Conservation (phyloP, 768 basidiomycete species). For the Mycena galericulata region DNA sequence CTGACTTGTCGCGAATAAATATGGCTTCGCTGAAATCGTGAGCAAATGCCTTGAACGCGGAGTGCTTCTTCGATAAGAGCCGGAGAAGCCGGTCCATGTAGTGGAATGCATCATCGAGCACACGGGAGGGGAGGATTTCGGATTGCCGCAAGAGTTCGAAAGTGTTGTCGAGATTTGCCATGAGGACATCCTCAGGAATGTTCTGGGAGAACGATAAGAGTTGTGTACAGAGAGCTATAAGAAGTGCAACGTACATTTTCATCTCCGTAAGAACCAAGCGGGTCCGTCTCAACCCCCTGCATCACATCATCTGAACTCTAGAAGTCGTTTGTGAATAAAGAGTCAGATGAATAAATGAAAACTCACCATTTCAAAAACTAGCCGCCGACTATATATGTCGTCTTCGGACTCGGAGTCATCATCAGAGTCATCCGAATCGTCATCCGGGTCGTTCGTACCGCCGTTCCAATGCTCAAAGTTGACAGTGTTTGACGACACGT, state of each 20-base stretch:
- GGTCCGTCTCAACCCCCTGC: no score
- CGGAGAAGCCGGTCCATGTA: constrained; percentile 8
- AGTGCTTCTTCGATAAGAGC: constrained; percentile 1
- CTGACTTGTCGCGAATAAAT: background rate
- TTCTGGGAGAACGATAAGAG: background rate
- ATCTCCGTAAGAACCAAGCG: no score
- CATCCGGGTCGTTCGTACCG: background rate
- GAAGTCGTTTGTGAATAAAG: background rate
- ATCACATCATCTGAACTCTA: background rate
- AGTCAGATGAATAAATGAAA: background rate
- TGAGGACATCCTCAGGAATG: background rate
- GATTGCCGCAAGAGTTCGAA: background rate
- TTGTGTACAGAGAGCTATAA: background rate
- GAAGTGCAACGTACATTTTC: no score
- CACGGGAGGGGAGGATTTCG: background rate
- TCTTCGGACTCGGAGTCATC: background rate
- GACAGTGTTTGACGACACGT: background rate
- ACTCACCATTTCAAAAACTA: background rate
- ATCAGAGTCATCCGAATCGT: background rate
- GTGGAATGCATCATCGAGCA: constrained; percentile 12
- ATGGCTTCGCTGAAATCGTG: constrained; percentile 6
- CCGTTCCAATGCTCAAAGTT: background rate
- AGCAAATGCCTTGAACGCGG: constrained; percentile 2
- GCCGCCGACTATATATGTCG: background rate
- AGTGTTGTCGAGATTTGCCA: background rate